Evolutionary conservation across 768 basidiomycete genomes (phyloP).

Genomic region (Exidia glandulosa): DNA sequence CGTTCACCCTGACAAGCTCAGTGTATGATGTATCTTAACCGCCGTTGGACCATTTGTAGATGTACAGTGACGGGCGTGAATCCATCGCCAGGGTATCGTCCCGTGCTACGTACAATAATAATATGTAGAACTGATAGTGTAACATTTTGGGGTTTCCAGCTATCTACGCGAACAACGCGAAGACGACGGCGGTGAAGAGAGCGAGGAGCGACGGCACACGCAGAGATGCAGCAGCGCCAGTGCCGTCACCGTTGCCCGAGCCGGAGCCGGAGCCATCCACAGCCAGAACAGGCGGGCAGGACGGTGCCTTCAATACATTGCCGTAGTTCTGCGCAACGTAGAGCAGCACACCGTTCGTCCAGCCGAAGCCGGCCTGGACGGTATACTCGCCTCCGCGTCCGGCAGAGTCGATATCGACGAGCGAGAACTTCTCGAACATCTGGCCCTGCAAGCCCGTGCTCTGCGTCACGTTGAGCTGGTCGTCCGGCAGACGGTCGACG

Average conservation of each 20-base stretch:
- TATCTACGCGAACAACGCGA: neutral
- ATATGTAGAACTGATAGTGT: no score
- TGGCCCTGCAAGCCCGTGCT: slow-evolving; percentile 35
- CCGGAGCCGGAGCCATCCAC: neutral
- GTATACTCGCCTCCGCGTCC: slow-evolving; percentile 82
- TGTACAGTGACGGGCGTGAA: no score
- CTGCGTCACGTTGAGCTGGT: slow-evolving; percentile 56
- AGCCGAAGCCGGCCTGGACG: slow-evolving; percentile 76
- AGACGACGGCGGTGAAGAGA: neutral
- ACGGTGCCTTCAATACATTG: slow-evolving; percentile 41
- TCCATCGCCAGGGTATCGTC: no score
- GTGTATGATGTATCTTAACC: no score
- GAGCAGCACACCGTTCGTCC: slow-evolving; percentile 76
- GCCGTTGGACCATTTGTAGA: no score
- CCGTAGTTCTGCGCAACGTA: slow-evolving; percentile 68
- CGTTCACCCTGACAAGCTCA: no score
- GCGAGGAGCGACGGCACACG: neutral
- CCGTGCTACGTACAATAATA: no score
- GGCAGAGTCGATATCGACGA: slow-evolving; percentile 62
- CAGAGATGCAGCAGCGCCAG: neutral
- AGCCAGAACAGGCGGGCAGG: slow-evolving; percentile 42
- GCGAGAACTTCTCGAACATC: slow-evolving; percentile 89
- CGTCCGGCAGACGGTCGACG: slow-evolving; percentile 56
- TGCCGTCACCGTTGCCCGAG: neutral
- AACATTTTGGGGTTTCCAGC: no score